Evolutionary conservation across 2,329 filamentous ascomycete species (phyloP), one percentile per base, ranked within the genome.

Genomic region (Diplodia scrobiculata): DNA sequence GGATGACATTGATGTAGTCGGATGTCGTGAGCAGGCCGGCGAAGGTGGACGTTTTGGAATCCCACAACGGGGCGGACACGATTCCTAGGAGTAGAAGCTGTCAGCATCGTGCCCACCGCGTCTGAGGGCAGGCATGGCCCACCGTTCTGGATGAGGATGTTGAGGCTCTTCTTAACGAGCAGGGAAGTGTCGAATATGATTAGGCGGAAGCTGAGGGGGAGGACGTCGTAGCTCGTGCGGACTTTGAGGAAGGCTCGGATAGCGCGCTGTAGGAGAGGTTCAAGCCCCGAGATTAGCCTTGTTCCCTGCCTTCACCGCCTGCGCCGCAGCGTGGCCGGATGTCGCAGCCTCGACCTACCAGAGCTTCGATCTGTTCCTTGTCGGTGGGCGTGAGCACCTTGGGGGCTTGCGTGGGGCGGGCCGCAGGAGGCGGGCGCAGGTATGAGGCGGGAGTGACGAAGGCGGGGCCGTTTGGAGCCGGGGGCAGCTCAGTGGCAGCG

Each of bases 1-100:
- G 94, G 48, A 99, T 96, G 66, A 99, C 90, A 75, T 99, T 99
- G 80, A 99, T 96, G 78, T 95, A 99, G 80, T 99, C 95, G 68
- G 92, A 96, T 69, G 92, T 95, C 32, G 95, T 99, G 70, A 99
- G 84, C 58, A 99, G 86, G 47, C 95, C 95, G 48, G 94, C 95
- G 78, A 98, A 99, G 41, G 90, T 92, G 29, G 93, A 96, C 3
- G 89, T 91, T 70, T 91, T 89, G 29, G 94, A 97, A 78, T 99
- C 93, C 95, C 95, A 99, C 70, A 99, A 83, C 60, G 95, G 95
- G 63, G 95, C 95, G 34, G 95, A 99, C 66, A 99, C 95, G 76
- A 99, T 99, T 74, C 91, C 94, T 98, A 69, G 68, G 11, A 34
- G 32, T 13, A 74, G 63, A 63, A 68, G 67, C 29, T 58, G 13